Conservation (phyloP, 352 stramenopile genomes). For the Pythium plurisporium region DNA sequence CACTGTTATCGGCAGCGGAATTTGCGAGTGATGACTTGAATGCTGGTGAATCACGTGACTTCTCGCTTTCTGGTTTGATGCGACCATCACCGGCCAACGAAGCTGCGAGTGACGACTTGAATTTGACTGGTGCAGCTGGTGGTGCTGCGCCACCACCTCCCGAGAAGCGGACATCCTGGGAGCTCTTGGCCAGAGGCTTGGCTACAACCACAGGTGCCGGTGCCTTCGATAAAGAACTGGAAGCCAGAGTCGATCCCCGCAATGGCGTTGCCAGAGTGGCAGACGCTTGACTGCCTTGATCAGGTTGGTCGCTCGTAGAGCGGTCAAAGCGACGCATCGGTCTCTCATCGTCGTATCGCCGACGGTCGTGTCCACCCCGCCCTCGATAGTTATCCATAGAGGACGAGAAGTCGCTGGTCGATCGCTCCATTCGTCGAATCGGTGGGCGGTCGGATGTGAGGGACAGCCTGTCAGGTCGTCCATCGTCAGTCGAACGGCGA, state of each 20-base stretch:
- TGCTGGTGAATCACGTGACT: not conserved
- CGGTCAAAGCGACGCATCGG: conserved; percentile 10
- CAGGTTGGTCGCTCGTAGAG: conserved; percentile 17
- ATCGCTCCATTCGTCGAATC: conserved; percentile 6
- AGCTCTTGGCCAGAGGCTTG: conserved; percentile 33
- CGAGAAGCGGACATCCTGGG: conserved; percentile 42
- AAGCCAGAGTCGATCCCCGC: conserved; percentile 12
- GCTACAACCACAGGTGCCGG: conserved; percentile 20
- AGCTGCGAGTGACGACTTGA: conserved; percentile 8
- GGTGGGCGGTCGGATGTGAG: conserved; percentile 8
- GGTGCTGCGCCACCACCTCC: not conserved
- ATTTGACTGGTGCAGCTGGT: not conserved
- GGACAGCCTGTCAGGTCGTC: conserved; percentile 8
- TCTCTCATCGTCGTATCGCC: conserved; percentile 4
- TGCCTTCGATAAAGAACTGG: conserved; percentile 11
- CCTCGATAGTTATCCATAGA: not conserved
- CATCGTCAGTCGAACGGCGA: conserved; percentile 12
- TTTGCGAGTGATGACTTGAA: conserved; percentile 18
- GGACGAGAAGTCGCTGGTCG: conserved; percentile 6
- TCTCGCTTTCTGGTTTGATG: not conserved
- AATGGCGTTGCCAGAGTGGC: not conserved
- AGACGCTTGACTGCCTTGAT: conserved; percentile 1
- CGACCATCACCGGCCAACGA: not conserved
- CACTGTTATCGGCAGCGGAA: not conserved
- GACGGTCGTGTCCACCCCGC: not conserved